A percentile compares a stretch with the other conserved stretches of the same genome.
Conservation (phyloP, 2,329 filamentous ascomycete species). For the Sporothrix sp. region DNA sequence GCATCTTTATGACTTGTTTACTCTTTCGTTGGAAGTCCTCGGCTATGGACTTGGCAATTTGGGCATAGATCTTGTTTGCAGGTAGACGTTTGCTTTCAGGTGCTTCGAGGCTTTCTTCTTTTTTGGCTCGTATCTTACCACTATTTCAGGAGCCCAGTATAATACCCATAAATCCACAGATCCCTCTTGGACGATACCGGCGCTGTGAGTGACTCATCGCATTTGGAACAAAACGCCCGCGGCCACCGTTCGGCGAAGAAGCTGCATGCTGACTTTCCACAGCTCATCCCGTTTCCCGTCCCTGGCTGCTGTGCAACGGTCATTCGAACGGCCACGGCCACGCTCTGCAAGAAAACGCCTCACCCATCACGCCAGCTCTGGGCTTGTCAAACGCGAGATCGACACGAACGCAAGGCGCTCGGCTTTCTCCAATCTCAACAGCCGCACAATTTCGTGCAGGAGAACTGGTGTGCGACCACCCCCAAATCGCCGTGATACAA, state of each 20-base stretch:
- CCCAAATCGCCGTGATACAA: neutral
- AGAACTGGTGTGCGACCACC: neutral
- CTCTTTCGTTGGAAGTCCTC: too few relatives aligned
- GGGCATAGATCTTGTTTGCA: neutral
- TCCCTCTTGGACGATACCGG: neutral
- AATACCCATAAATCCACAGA: neutral
- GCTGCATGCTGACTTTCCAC: neutral
- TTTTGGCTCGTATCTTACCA: neutral
- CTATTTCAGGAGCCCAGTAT: neutral
- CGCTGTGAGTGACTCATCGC: too few relatives aligned
- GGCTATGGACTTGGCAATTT: too few relatives aligned
- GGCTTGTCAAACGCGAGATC: neutral
- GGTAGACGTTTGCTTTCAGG: neutral
- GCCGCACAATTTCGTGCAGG: constrained; percentile 4
- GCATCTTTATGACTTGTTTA: neutral
- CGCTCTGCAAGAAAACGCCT: too few relatives aligned
- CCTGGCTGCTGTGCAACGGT: neutral
- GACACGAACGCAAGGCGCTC: neutral
- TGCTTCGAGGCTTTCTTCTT: neutral
- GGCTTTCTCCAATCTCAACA: neutral
- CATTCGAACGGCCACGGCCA: too few relatives aligned
- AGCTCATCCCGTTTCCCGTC: neutral
- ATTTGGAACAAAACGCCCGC: too few relatives aligned
- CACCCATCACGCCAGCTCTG: neutral
- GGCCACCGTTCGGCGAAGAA: too few relatives aligned